Conservation (phyloP, 345 rosid species). For the Corchorus capsularis region DNA sequence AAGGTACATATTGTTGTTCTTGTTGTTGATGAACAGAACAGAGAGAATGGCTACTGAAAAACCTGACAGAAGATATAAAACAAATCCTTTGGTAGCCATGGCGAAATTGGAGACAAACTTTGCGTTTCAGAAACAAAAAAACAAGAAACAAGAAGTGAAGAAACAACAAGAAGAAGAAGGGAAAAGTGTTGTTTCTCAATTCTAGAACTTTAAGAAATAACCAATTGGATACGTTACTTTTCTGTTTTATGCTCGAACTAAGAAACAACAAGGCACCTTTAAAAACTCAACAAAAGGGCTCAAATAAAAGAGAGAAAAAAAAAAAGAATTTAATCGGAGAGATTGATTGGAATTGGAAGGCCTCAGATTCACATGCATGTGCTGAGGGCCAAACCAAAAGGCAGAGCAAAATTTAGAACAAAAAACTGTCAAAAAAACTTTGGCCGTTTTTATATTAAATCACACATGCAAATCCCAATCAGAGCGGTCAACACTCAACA, state of each 20-base stretch:
- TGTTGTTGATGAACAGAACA: conserved; percentile 36
- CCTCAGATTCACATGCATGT: neutral
- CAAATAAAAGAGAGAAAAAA: neutral
- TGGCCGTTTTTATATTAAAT: too few species aligned
- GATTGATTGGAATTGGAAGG: too few species aligned
- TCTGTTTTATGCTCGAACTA: neutral
- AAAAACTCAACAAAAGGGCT: neutral
- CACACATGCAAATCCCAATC: too few species aligned
- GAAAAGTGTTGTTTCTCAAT: neutral
- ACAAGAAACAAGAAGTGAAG: neutral
- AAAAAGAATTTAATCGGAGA: neutral
- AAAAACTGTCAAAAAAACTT: too few species aligned
- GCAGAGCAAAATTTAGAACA: too few species aligned
- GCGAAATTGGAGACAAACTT: neutral
- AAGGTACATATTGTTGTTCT: conserved; percentile 2
- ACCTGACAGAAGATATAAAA: conserved; percentile 57
- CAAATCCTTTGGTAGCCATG: conserved; percentile 60
- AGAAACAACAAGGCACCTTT: neutral
- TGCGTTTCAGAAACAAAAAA: neutral
- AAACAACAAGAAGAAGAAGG: neutral
- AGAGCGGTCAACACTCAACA: too few species aligned
- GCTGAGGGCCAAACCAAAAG: too few species aligned
- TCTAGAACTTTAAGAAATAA: neutral
- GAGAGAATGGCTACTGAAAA: conserved; percentile 64
- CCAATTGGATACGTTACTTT: neutral